Percentiles rank a stretch among this genome's conserved stretches.
Conservation (phyloP, 306 rosid genomes). For the Dryas alaskensis region DNA sequence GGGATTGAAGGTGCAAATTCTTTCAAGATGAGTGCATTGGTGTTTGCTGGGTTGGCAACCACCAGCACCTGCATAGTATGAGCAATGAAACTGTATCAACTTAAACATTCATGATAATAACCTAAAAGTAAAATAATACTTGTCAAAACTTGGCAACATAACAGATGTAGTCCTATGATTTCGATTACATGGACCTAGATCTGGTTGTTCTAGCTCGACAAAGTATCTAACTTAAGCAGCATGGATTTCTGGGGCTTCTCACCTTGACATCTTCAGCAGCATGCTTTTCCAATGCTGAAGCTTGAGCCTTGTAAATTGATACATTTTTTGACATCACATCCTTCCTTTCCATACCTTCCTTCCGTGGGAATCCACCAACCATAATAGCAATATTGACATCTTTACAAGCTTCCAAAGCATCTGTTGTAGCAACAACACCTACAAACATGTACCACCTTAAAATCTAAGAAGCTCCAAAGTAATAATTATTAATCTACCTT, state of each 20-base stretch:
- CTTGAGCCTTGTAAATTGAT: constrained; percentile 71
- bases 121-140: no score
- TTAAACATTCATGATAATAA: not conserved
- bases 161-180: no score
- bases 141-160: no score
- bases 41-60: constrained; percentile 95
- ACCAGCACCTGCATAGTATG: constrained; percentile 61
- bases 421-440: constrained; percentile 70
- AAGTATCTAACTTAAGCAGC: no score
- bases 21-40: constrained; percentile 80
- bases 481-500: not conserved
- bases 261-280: constrained; percentile 73
- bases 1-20: constrained; percentile 84
- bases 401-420: constrained; percentile 63
- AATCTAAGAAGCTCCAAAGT: not conserved
- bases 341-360: constrained; percentile 86
- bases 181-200: no score
- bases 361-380: constrained; percentile 70
- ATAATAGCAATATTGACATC: constrained; percentile 65
- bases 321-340: constrained; percentile 75
- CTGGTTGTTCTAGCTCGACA: no score
- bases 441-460: not conserved
- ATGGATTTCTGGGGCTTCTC: constrained; percentile 7
- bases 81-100: constrained; percentile 17
- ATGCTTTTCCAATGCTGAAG: constrained; percentile 65